Conservation (phyloP, 1,139 yeast genomes). For the Kodamaea derodonti region DNA sequence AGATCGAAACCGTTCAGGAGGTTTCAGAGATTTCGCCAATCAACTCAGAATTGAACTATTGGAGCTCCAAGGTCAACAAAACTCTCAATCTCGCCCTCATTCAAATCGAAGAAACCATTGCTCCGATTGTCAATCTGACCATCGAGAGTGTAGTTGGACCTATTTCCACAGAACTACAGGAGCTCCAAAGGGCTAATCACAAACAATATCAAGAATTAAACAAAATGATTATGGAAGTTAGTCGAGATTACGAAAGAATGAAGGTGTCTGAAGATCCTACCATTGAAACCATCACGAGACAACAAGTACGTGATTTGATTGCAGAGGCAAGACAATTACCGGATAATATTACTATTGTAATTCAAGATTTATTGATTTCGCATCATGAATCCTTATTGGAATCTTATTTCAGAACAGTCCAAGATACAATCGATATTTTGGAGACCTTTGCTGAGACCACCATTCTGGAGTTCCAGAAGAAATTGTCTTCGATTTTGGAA, state of each 20-base stretch:
- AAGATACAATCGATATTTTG: slow-evolving; percentile 57
- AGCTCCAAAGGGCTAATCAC: slow-evolving; percentile 40
- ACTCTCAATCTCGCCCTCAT: slow-evolving; percentile 41
- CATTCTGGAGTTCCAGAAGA: slow-evolving; percentile 48
- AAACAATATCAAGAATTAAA: slow-evolving; percentile 45
- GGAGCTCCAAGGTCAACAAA: slow-evolving; percentile 36
- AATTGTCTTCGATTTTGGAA: slow-evolving; percentile 29
- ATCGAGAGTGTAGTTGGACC: slow-evolving; percentile 31
- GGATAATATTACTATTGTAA: slow-evolving; percentile 25
- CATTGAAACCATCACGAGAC: slow-evolving; percentile 43
- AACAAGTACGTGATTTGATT: slow-evolving; percentile 54
- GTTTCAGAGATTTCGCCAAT: slow-evolving; percentile 8
- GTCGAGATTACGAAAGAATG: slow-evolving; percentile 45
- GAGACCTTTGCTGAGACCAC: slow-evolving; percentile 72
- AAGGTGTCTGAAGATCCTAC: slow-evolving; percentile 31
- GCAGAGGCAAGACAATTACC: slow-evolving; percentile 34
- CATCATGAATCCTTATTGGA: slow-evolving; percentile 27
- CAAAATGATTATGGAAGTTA: slow-evolving; percentile 43
- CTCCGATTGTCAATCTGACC: slow-evolving; percentile 30
- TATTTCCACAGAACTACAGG: slow-evolving; percentile 38
- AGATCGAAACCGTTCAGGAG: slow-evolving; percentile 1
- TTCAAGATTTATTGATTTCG: slow-evolving; percentile 34
- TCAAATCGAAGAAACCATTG: slow-evolving; percentile 39
- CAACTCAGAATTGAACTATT: slow-evolving; percentile 26
- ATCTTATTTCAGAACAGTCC: slow-evolving; percentile 44